Evolutionary conservation across 305 asterid species (phyloP), one percentile per base, ranked within the genome.

Genomic region (Fraxinus baroniana): DNA sequence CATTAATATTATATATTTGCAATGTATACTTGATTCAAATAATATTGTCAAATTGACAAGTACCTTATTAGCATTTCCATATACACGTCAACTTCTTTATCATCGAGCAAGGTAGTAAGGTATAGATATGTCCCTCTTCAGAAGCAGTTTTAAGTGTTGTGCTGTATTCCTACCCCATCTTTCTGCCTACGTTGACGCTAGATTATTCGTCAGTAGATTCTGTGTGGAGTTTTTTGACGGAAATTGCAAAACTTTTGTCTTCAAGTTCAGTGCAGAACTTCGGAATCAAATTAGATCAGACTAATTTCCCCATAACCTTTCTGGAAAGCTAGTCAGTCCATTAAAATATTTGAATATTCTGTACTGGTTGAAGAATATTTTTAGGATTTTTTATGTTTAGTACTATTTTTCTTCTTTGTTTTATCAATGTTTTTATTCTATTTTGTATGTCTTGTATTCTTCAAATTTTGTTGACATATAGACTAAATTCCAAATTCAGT

Each of bases 381-480:
- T 32, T 75, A 39, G 2, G 10, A 70, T 20, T 36, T 75, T 26
- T 85, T 62, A 66, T 64, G 33, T 26, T 84, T 55, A 37, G 44
- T 71, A 32, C 13, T 4, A 28, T 10, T 64, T 15, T 72, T 33
- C 26, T 32, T 71, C 28, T 46, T 70, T 3, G 60, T 83, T 66
- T 37, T 12, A 35, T 80, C 36, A 77, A 74, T 79, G 57, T 33
- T 44, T 72, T 86, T 74, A 46, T 49, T 62, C 46, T 78, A 35
- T 26, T 22, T 44, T 66, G n/a, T 20, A 22, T 12, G 30, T 13
- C 70, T 75, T 35, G 32, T 74, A 36, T 70, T 79, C 44, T 76
- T 49, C 77, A 36, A 72, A 77, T 76, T 18, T 46, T 82, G 60
- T 80, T 81, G 83, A 80, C 46, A 74, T 66, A 44, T 30, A 70